Percentiles rank a stretch among this genome's conserved stretches.
phyloP scores from a whole-genome alignment of 1,284 basidiomycete species.

The Austroboletus novae-zelandiae region DNA sequence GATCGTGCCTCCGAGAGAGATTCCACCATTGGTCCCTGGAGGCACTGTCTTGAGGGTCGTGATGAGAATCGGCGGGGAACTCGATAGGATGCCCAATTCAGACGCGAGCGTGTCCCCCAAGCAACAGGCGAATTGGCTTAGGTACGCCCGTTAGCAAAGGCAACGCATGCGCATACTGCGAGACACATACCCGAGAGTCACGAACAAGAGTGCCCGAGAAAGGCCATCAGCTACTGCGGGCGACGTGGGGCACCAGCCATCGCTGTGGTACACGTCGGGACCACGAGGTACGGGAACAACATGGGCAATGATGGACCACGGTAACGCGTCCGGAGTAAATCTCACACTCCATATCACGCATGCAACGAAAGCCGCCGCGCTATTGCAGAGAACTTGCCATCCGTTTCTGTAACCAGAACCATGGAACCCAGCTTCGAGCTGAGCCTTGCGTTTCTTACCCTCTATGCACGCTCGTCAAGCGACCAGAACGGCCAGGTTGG shows the following conservation, averaged over 20 bases:
- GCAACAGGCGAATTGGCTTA: constrained; percentile 79
- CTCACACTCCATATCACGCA: constrained; percentile 62
- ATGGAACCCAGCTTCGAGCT: constrained; percentile 77
- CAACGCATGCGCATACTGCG: neutral
- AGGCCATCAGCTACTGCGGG: constrained; percentile 35
- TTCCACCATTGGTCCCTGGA: constrained; percentile 89
- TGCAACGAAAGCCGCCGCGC: constrained; percentile 66
- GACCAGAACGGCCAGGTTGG: neutral
- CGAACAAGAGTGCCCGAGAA: constrained; percentile 63
- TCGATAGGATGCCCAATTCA: constrained; percentile 82
- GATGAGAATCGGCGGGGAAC: constrained; percentile 65
- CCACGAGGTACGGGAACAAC: neutral
- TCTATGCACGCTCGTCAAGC: constrained; percentile 39
- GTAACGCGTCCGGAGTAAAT: constrained; percentile 44
- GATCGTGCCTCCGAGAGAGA: constrained; percentile 73
- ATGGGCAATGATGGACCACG: constrained; percentile 23
- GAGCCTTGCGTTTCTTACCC: constrained; percentile 66
- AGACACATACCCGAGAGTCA: constrained; percentile 61
- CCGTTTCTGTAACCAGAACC: constrained; percentile 69
- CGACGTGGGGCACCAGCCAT: constrained; percentile 29
- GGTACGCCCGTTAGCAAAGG: constrained; percentile 3
- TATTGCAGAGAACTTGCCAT: constrained; percentile 82
- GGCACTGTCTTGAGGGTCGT: constrained; percentile 76
- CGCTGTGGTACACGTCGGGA: constrained; percentile 13
- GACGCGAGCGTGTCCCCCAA: constrained; percentile 81